Percentiles rank a stretch among this genome's conserved stretches.
Conservation (phyloP, 176 grass and related monocot species). For the Rhipidocladum racemiflorum region DNA sequence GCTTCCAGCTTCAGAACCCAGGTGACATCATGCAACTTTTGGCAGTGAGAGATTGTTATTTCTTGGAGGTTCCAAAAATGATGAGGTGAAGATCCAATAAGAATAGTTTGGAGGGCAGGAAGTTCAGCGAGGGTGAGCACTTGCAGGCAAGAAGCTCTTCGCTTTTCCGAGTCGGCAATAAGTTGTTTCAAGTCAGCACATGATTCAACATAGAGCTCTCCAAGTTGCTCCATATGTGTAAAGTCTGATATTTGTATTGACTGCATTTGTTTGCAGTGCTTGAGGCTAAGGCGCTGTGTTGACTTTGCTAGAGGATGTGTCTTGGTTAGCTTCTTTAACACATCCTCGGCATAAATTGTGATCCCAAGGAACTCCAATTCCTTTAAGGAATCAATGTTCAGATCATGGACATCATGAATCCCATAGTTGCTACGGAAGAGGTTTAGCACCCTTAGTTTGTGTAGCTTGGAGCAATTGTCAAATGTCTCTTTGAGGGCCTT, state of each 20-base stretch:
- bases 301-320: constrained; percentile 61
- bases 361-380: constrained; percentile 51
- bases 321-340: constrained; percentile 50
- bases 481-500: constrained; percentile 35
- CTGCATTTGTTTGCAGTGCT: constrained; percentile 29
- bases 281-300: constrained; percentile 46
- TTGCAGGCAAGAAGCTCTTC: constrained; percentile 30
- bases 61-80: constrained; percentile 53
- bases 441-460: constrained; percentile 54
- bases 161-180: constrained; percentile 21
- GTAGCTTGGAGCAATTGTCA: constrained; percentile 55
- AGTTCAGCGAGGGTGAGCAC: constrained; percentile 50
- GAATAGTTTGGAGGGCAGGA: constrained; percentile 39
- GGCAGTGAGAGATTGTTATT: constrained; percentile 48
- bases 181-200: constrained; percentile 50
- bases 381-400: constrained; percentile 49
- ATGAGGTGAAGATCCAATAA: constrained; percentile 29
- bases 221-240: constrained; percentile 47
- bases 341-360: constrained; percentile 59
- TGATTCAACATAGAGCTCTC: constrained; percentile 56
- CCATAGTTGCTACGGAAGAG: constrained; percentile 62
- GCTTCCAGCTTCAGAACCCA: constrained; percentile 53
- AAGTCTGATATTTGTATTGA: background rate
- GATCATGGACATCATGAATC: constrained; percentile 37
- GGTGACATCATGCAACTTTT: constrained; percentile 36